Percentiles rank a stretch among this genome's conserved stretches.
These are phyloP conservation scores for Coemansia sp. DNA, from an alignment of 192 early-diverging fungal species.

Conservation along the genomic window DNA sequence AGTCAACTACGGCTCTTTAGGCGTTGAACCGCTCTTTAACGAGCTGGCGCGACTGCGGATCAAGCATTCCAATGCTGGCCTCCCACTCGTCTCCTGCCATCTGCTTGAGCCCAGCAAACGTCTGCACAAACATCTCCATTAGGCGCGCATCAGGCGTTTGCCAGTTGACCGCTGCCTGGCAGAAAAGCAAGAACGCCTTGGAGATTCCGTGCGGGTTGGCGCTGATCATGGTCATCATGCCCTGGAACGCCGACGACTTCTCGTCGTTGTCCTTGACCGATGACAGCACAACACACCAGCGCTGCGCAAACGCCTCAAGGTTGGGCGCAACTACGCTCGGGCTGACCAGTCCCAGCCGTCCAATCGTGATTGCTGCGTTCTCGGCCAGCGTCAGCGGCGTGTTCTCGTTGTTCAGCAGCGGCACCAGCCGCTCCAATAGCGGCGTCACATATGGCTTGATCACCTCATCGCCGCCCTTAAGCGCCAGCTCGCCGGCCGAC, in stretches of 20 bases:
- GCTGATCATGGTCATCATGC: constrained; percentile 90
- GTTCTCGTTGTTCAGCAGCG: constrained; percentile 67
- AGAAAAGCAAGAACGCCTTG: constrained; percentile 72
- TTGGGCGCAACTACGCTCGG: constrained; percentile 82
- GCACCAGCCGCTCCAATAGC: constrained; percentile 81
- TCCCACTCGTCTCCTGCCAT: constrained; percentile 51
- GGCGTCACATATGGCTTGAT: constrained; percentile 80
- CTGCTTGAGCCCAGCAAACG: constrained; percentile 53
- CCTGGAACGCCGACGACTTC: constrained; percentile 95
- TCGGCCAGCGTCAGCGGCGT: constrained; percentile 81
- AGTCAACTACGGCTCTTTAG: background rate
- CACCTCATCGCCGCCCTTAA: constrained; percentile 70
- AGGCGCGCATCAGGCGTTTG: constrained; percentile 56
- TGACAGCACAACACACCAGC: constrained; percentile 79
- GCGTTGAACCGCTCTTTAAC: constrained; percentile 46
- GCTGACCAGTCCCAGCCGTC: constrained; percentile 89
- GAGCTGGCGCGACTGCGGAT: constrained; percentile 42
- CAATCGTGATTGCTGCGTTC: constrained; percentile 96
- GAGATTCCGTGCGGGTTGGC: constrained; percentile 83
- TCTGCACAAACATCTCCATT: constrained; percentile 54
- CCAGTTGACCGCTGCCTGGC: constrained; percentile 79
- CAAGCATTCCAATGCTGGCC: constrained; percentile 43
- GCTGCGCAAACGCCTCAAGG: constrained; percentile 76
- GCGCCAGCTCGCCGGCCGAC: constrained; percentile 95
- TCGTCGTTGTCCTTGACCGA: constrained; percentile 92